Evolutionary conservation across 208 protist species (phyloP).

Genomic region (Porcisia hertigi): DNA sequence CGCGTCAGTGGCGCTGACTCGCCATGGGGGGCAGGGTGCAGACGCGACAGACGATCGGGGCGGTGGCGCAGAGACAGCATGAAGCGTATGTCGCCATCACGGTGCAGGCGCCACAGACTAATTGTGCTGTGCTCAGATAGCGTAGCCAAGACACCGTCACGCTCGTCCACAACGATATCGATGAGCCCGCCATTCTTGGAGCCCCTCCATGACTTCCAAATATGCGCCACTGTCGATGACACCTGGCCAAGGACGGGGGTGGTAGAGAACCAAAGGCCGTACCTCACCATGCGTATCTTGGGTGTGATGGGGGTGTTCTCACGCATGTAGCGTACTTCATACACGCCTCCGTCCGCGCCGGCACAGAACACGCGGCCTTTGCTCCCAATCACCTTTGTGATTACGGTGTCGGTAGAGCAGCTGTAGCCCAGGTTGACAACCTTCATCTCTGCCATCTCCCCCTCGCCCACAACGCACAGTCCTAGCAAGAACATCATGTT

Average conservation of each 20-base stretch:
- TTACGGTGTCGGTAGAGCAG: constrained; percentile 46
- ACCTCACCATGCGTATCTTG: constrained; percentile 77
- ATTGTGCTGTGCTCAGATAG: constrained; percentile 75
- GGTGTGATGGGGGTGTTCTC: constrained; percentile 67
- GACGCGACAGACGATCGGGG: constrained; percentile 26
- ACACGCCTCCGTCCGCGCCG: constrained; percentile 76
- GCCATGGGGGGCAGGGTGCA: constrained; percentile 5
- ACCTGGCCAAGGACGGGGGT: constrained; percentile 67
- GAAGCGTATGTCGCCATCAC: constrained; percentile 45
- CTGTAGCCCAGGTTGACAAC: constrained; percentile 80
- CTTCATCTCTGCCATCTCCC: constrained; percentile 50
- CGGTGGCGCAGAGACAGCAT: constrained; percentile 48
- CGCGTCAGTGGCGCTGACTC: constrained; percentile 40
- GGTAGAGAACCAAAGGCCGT: constrained; percentile 41
- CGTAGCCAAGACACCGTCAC: constrained; percentile 64
- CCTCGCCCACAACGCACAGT: constrained; percentile 66
- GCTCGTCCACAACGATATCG: constrained; percentile 74
- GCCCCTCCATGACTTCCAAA: constrained; percentile 59
- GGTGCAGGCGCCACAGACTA: constrained; percentile 61
- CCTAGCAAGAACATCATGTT: constrained; percentile 77
- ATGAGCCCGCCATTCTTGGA: constrained; percentile 51
- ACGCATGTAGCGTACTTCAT: constrained; percentile 77
- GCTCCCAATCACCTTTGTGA: constrained; percentile 62
- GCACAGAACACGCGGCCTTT: constrained; percentile 77
- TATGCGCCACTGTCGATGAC: constrained; percentile 38